Conservation (phyloP, 2,329 filamentous ascomycete species). For the Cladosporium sp. region DNA sequence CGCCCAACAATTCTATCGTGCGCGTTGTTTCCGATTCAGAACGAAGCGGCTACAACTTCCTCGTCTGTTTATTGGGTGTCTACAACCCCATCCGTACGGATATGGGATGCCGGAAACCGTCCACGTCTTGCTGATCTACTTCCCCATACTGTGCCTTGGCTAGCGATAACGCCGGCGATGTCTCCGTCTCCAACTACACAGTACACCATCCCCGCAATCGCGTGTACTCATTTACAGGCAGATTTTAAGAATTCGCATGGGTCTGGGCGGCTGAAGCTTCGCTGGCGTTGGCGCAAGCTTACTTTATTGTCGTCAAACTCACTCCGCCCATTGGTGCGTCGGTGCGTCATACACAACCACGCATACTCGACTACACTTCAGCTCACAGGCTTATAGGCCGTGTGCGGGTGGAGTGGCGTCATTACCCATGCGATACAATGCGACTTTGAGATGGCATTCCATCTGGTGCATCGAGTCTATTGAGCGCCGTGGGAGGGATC, state of each 20-base stretch:
- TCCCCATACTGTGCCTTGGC: not conserved
- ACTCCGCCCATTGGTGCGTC: not conserved
- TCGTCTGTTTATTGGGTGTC: not conserved
- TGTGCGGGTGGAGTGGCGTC: not conserved
- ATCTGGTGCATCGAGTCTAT: not conserved
- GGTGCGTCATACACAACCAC: conserved; percentile 1
- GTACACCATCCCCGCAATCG: not conserved
- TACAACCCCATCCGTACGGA: not conserved
- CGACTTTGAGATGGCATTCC: not conserved
- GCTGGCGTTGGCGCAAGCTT: conserved; percentile 1
- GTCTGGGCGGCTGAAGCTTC: conserved; percentile 10
- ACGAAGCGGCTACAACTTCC: not conserved
- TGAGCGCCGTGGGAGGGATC: not conserved
- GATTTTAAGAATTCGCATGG: not conserved
- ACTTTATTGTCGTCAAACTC: not conserved
- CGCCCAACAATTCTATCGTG: not conserved
- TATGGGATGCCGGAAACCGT: not conserved
- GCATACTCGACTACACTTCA: not conserved
- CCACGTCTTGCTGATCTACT: not conserved
- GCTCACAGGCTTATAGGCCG: not conserved
- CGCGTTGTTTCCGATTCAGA: not conserved
- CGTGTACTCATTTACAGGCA: not conserved
- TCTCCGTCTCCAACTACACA: not conserved
- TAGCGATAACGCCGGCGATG: not conserved
- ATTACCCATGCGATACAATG: not conserved